Evolutionary conservation across 2,329 filamentous ascomycete species (phyloP), one percentile per base, ranked within the genome.

Genomic region (Xylaria sp.): DNA sequence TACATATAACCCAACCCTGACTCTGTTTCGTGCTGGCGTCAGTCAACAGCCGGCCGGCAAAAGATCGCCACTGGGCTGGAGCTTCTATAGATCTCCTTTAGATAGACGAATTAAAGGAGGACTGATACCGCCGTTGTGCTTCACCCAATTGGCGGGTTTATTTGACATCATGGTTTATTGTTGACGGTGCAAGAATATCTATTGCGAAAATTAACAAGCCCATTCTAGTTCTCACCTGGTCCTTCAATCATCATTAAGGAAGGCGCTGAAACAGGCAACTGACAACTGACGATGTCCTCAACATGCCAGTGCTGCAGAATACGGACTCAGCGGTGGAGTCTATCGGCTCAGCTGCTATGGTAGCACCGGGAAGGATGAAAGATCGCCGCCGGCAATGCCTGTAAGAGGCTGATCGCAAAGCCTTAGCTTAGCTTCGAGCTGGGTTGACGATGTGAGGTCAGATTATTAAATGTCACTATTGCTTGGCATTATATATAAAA

Each of bases 301-400:
- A 12, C 39, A 31, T 55, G 39, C 15, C 48, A 41, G 37, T n/a
- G n/a, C 50, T 55, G 48, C n/a, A 58, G 39, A 39, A 25, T 37
- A 44, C 50, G 25, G 57, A 48, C 57, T 48, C 39, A 39, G 57
- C 6, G 28, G 48, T 50, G 51, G 51, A 18, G 39, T n/a, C 58
- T 1, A 28, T 41, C 51, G 9, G n/a, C 57, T n/a, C n/a, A 25
- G 28, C 23, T 20, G 28, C 12, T 48, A 18, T n/a, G 37, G 52
- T 31, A 7, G 28, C 18, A n/a, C n/a, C 18, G 37, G 44, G 52
- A 44, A 25, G 41, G 34, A 56, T 3, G 56, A 56, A 66, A 66
- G 66, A 69, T 69, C 66, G 52, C n/a, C 63, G 44, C 44, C n/a
- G 25, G 52, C 59, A 58, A 57, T 57, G 44, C 65, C 54, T 55